Conservation (phyloP, 1,139 yeast genomes). For the Kodamaea suecica region DNA sequence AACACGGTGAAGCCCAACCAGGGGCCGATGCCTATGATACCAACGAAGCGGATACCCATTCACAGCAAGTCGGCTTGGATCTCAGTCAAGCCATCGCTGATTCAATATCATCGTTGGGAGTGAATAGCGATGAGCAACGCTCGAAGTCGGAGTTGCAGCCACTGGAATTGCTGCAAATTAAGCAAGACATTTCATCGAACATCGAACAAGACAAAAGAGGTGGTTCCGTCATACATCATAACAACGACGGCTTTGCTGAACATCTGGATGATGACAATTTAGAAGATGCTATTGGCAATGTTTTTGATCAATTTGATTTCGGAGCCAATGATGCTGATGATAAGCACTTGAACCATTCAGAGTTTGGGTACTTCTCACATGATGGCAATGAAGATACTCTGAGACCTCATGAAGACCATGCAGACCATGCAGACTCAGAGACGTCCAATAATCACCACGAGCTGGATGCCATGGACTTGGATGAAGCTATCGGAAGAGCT, state of each 20-base stretch:
- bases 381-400: background rate
- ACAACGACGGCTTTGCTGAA: no score
- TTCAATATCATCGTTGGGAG: slow-evolving; percentile 11
- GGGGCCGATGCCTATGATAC: slow-evolving; percentile 1
- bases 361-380: background rate
- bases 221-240: no score
- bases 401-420: background rate
- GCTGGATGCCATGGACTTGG: no score
- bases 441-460: no score
- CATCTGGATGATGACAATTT: slow-evolving; percentile 23
- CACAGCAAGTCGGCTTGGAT: slow-evolving; percentile 13
- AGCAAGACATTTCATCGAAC: slow-evolving; percentile 3
- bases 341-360: background rate
- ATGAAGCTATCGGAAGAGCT: no score
- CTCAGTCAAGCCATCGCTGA: slow-evolving; percentile 14
- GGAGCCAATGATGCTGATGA: slow-evolving; percentile 2
- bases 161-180: slow-evolving; percentile 11
- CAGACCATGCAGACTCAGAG: no score
- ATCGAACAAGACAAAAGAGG: slow-evolving; percentile 6
- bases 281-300: slow-evolving; percentile 31
- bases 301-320: slow-evolving; percentile 16
- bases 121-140: slow-evolving; percentile 4
- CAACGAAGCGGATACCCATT: no score
- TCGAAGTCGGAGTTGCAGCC: slow-evolving; percentile 1
- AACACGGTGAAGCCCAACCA: slow-evolving; percentile 1